Conservation (phyloP, 305 asterid species). For the Plantago coronopus region DNA sequence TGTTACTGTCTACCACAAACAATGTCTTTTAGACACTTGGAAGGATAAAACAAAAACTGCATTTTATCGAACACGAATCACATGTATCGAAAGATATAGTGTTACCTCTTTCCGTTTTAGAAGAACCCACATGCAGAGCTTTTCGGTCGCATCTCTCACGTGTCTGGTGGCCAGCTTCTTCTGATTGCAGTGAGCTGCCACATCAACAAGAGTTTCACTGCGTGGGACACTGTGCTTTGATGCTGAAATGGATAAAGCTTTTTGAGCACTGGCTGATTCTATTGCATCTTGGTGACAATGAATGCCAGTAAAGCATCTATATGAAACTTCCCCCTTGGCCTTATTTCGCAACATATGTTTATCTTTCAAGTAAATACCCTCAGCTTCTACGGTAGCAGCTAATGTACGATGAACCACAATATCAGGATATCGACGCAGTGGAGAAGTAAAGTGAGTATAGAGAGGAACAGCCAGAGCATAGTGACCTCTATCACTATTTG, state of each 20-base stretch:
- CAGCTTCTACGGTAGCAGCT: slow-evolving; percentile 80
- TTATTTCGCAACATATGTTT: slow-evolving; percentile 23
- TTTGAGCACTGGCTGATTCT: slow-evolving; percentile 56
- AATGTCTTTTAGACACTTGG: not conserved
- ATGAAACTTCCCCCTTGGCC: slow-evolving; percentile 22
- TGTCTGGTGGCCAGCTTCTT: slow-evolving; percentile 71
- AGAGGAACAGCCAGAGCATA: slow-evolving; percentile 79
- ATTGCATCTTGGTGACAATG: slow-evolving; percentile 37
- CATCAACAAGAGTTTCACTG: slow-evolving; percentile 44
- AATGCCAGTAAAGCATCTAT: slow-evolving; percentile 58
- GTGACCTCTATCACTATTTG: slow-evolving; percentile 48
- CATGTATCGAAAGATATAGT: not conserved
- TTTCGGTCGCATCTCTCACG: slow-evolving; percentile 66
- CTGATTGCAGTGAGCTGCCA: slow-evolving; percentile 76
- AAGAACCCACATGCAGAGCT: slow-evolving; percentile 69
- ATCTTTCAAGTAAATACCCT: slow-evolving; percentile 49
- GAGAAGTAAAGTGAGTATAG: slow-evolving; percentile 92
- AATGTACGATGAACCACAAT: slow-evolving; percentile 81
- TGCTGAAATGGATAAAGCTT: slow-evolving; percentile 55
- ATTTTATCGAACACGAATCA: no score
- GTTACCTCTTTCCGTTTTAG: slow-evolving; percentile 62
- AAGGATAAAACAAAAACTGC: not conserved
- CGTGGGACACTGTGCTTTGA: slow-evolving; percentile 41
- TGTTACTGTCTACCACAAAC: no score
- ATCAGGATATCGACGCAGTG: slow-evolving; percentile 88